Evolutionary conservation across 2,329 filamentous ascomycete species (phyloP), one percentile per base, ranked within the genome.

Genomic region (Diaporthe destruens): DNA sequence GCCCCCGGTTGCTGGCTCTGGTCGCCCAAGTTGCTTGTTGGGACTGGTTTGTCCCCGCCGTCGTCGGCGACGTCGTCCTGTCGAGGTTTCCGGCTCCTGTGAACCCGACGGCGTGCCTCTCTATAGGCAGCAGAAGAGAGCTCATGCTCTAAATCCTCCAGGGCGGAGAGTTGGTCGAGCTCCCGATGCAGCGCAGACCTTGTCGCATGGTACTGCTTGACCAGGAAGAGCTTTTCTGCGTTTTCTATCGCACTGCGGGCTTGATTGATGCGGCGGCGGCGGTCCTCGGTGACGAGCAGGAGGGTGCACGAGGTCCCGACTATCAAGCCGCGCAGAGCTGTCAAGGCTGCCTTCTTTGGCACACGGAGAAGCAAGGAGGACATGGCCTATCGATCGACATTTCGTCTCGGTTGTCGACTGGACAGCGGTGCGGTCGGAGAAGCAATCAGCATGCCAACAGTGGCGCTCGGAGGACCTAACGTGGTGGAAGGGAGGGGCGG

Each of bases 271-370:
- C 82, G 81, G 16, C 84, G 81, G 56, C 84, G 81, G 34, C 84
- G 84, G 76, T 86, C 84, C 75, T 86, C 85, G 69, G 81, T 81
- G 70, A 86, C 74, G 53, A 86, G 75, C 39, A 82, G 82, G 55
- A 86, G 77, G 29, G 84, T 83, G 78, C 84, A 86, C 6, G 84
- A 84, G 1, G 85, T 86, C 72, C 85, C 85, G 12, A 85, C 76
- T 39, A 84, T 81, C 59, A 86, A 80, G 42, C 83, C 81, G 49
- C 84, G 83, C 65, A 86, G 80, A 34, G 83, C 81, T 77, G 83
- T 84, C 75, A 86, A 77, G 75, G 84, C 84, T 71, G 82, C 82
- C 79, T 84, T 84, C 72, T 84, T 85, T 69, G 84, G 84, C 61
- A 85, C 82, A 74, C 82, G 83, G 51, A 84, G 78, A 71, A 80